Evolutionary conservation across 495 filamentous ascomycete genomes (phyloP), one percentile per base, ranked within the genome.

Genomic region (Platismatia glauca): DNA sequence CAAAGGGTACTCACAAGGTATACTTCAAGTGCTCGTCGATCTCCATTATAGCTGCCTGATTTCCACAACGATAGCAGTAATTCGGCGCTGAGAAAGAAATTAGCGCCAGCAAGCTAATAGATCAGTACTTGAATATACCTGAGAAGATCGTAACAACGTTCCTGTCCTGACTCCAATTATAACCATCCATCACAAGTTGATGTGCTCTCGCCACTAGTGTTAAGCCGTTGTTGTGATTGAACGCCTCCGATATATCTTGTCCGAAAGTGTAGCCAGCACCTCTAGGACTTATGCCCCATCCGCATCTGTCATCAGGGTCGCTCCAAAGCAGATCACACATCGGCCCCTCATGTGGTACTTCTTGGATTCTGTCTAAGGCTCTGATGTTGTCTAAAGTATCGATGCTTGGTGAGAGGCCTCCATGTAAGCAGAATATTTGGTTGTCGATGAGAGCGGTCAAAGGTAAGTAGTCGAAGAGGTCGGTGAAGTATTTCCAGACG

Each of bases 11-110:
- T 77, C 83, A 98, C 94, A 98, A 98, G 70, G 94, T 98, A 74
- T 97, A 98, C 80, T 98, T 97, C 75, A 98, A 77, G 76, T 98
- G 91, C 77, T 98, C 94, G 65, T 98, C 94, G 75, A 98, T 98
- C 76, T 98, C 94, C 94, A 98, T 98, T 75, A 98, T 98, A 13
- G 94, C 94, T 57, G 94, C 94, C 77, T 98, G 94, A 77, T 98
- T 98, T 70, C 94, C 94, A 74, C 94, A 98, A 72, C 94, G 84
- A 80, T 95, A 96, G 78, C 92, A 97, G 76, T 97, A 97, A 76
- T 97, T 97, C 37, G 92, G 92, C 41, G 92, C 92, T 95, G 68
- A 9, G 57, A 22, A 63, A 2, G 39, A 35, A 58, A 60, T 71
- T 35, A 69, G 72, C 62, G 74, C 56, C 59, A 60, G 59, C 46